Base-by-base conservation (phyloP, 2,329 filamentous ascomycete species). In the Camptophora hylomeconis region DNA sequence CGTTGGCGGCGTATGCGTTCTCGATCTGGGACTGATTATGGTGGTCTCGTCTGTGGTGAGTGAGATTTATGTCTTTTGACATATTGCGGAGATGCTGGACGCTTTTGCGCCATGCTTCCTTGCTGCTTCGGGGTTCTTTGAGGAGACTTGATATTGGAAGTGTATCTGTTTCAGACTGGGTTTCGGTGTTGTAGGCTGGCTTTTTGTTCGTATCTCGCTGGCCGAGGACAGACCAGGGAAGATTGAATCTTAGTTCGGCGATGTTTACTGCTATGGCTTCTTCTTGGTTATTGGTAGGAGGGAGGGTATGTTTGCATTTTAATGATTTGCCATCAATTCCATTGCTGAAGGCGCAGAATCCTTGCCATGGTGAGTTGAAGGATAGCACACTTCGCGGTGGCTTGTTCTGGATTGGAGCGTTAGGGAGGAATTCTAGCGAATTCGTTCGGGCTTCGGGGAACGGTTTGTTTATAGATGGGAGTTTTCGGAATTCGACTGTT, bases 201-300 rank as follows among this genome's bases (percentile, higher is more conserved):
- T 35, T 32, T 20, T 30, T 34, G 32, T 35, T 38, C 5, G 35
- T 33, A 17, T 42, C 38, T 30, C 20, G 39, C 12, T 30, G 23
- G 7, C 34, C 24, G 17, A 41, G 30, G 13, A 39, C 29, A 6
- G 40, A 33, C 44, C 44, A 62, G 53, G 26, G 67, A 0, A 93
- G 67, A 49, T 92, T 93, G 63, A 93, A 94, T 11, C 86, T 74
- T 35, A 95, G 61, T 53, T 94, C 87, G 51, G 82, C 92, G 15
- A 92, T 70, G 35, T 61, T 31, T 45, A 43, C 24, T 16, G 48
- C 33, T 12, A 46, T 41, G 2, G 44, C 42, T 3, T 41, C 36
- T 2, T 49, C 41, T 2, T 41, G 35, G 4, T 47, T 40, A 12
- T 49, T 44, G 12, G 41, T 36, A 12, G 45, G 50, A 4, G 50